Percentiles rank a stretch among this genome's conserved stretches.
phyloP scores from a whole-genome alignment of 2,329 filamentous ascomycete genomes.

The Botrytis elliptica region DNA sequence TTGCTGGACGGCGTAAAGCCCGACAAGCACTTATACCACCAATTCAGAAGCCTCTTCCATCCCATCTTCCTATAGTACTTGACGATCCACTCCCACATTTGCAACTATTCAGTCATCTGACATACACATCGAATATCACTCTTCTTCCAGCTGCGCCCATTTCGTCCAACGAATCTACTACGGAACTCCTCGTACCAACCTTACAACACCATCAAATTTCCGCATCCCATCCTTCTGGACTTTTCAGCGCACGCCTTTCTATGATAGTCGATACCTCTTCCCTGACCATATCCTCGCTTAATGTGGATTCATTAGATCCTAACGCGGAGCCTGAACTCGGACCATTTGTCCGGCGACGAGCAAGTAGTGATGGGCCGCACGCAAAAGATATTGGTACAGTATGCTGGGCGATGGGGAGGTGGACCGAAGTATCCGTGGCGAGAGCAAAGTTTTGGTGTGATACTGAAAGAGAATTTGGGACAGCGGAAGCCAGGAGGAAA shows the following conservation, averaged over 20 bases:
- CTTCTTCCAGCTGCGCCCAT: slow-evolving; percentile 42
- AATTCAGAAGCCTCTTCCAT: slow-evolving; percentile 47
- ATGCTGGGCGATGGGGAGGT: slow-evolving; percentile 67
- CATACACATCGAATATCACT: slow-evolving; percentile 55
- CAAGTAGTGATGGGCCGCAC: slow-evolving; percentile 46
- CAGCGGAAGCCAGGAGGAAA: slow-evolving; percentile 36
- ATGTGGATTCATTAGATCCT: slow-evolving; percentile 55
- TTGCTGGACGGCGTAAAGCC: slow-evolving; percentile 30
- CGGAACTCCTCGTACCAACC: slow-evolving; percentile 37
- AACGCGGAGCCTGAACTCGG: slow-evolving; percentile 59
- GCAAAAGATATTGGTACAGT: slow-evolving; percentile 58
- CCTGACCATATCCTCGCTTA: slow-evolving; percentile 51
- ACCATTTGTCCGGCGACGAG: slow-evolving; percentile 44
- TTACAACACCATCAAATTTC: slow-evolving; percentile 58
- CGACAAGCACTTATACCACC: slow-evolving; percentile 38
- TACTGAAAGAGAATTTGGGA: slow-evolving; percentile 50
- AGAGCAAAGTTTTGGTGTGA: slow-evolving; percentile 63
- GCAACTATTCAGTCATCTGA: slow-evolving; percentile 67
- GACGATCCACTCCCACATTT: slow-evolving; percentile 67
- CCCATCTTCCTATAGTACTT: slow-evolving; percentile 63
- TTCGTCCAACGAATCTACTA: slow-evolving; percentile 25
- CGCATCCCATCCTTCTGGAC: slow-evolving; percentile 45
- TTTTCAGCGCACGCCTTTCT: slow-evolving; percentile 58
- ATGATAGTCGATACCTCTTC: slow-evolving; percentile 57
- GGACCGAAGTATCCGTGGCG: slow-evolving; percentile 59